A percentile compares a stretch with the other conserved stretches of the same genome.
phyloP scores from a whole-genome alignment of 2,329 filamentous ascomycete genomes.

The Dryadomyces quercus-mongolicae region DNA sequence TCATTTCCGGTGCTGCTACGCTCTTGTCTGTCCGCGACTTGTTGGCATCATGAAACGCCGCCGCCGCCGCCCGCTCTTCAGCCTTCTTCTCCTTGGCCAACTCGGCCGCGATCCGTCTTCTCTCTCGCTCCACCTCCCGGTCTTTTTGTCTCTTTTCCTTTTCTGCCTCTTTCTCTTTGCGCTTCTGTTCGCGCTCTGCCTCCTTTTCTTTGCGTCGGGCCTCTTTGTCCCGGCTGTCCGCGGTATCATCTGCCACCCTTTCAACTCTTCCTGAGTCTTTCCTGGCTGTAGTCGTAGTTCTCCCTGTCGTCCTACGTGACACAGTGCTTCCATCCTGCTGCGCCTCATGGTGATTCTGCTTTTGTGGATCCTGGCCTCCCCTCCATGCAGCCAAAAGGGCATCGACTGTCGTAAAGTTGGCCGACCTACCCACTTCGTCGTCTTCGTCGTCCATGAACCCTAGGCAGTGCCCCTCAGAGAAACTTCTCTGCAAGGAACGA shows the following conservation, averaged over 20 bases:
- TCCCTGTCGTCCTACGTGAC: neutral
- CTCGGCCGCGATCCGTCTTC: constrained; percentile 44
- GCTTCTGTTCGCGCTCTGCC: constrained; percentile 27
- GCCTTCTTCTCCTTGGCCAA: constrained; percentile 49
- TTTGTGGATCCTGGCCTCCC: neutral
- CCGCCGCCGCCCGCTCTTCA: constrained; percentile 49
- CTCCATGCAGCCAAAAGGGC: constrained; percentile 5
- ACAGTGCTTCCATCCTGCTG: neutral
- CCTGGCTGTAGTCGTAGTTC: constrained; percentile 6
- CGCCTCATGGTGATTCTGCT: neutral
- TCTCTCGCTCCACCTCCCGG: constrained; percentile 43
- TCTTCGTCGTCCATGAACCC: constrained; percentile 7
- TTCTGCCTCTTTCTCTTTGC: constrained; percentile 38
- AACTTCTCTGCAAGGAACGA: constrained; percentile 3
- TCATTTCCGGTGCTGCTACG: constrained; percentile 63
- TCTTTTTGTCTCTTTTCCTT: constrained; percentile 43
- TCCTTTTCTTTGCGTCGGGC: constrained; percentile 12
- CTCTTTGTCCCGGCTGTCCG: constrained; percentile 7
- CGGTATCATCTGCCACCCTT: neutral
- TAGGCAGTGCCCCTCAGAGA: constrained; percentile 3
- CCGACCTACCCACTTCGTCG: neutral
- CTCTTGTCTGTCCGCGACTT: constrained; percentile 64
- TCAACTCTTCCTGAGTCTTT: neutral
- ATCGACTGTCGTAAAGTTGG: neutral
- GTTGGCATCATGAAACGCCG: constrained; percentile 61